Evolutionary conservation across 2,329 filamentous ascomycete genomes (phyloP), one percentile per base, ranked within the genome.

Genomic region (Cordyceps tenuipes): DNA sequence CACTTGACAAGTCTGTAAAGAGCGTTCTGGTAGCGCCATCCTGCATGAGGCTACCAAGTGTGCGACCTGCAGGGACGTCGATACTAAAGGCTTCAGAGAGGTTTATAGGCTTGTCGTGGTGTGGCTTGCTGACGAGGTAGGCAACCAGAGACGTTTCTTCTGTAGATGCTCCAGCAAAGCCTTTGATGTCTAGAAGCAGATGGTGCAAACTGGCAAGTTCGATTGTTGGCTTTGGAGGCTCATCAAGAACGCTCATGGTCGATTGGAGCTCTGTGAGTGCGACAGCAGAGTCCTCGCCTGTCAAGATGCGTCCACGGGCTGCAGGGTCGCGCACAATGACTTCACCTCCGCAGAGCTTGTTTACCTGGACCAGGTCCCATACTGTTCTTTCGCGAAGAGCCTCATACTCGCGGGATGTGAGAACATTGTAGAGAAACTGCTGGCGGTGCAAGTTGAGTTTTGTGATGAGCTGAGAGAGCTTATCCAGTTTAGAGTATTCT

Each of bases 341-440:
- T 70, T 97, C 92, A 55, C 91, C 91, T 63, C 87, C 91, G 59
- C 97, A 88, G 68, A 97, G 83, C 75, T 97, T 97, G 76, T 99
- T 99, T 49, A 93, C 93, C 48, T 83, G 85, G 3, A 97, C 93
- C 54, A 99, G 78, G 68, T 97, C 91, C 94, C 95, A 99, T 0
- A 99, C 91, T 0, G 91, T 95, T 71, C 89, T 88, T 71, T 97
- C 90, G 62, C 94, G 87, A 62, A 97, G 77, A 43, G 77, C 78
- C n/a, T 83, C 79, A 68, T 95, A 86, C 75, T 99, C 94, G 71
- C 89, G 86, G 26, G 84, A 82, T 0, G 95, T 99, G 61, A 99
- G 82, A 10, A 99, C 91, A 72, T 95, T 91, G 76, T 99, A 93
- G 59, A 97, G 81, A 64, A 99, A 86, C 73, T 97, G 92, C 66